A percentile compares a stretch with the other conserved stretches of the same genome.
Evolutionary conservation across 2,329 filamentous ascomycete species (phyloP).

Genomic region (Microdochium nivale): DNA sequence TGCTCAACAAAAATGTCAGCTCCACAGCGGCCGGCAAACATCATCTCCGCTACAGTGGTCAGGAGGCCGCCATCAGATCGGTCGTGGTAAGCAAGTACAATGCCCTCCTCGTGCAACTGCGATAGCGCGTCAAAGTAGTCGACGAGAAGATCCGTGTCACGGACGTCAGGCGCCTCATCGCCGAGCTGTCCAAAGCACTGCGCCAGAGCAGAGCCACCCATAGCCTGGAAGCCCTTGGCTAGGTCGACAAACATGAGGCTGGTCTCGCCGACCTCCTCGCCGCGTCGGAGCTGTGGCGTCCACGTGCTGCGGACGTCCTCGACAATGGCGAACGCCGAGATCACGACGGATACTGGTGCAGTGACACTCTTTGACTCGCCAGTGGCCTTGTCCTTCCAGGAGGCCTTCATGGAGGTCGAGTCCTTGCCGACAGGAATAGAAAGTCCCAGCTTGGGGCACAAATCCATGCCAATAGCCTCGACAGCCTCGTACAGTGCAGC

Average conservation of each 20-base stretch:
- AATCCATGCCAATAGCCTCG: slow-evolving; percentile 82
- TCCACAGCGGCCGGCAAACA: slow-evolving; percentile 91
- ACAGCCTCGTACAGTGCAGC: slow-evolving; percentile 91
- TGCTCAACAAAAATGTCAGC: slow-evolving; percentile 77
- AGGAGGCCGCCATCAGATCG: slow-evolving; percentile 87
- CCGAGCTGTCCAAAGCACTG: slow-evolving; percentile 85
- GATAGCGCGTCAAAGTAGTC: slow-evolving; percentile 86
- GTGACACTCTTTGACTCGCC: slow-evolving; percentile 75
- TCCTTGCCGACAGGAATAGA: slow-evolving; percentile 97
- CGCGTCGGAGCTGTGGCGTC: slow-evolving; percentile 79
- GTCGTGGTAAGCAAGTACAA: slow-evolving; percentile 89
- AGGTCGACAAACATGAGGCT: slow-evolving; percentile 88
- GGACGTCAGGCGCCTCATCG: slow-evolving; percentile 76
- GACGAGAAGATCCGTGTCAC: slow-evolving; percentile 69
- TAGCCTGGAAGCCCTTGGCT: slow-evolving; percentile 66
- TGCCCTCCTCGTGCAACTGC: slow-evolving; percentile 47
- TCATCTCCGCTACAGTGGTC: slow-evolving; percentile 91
- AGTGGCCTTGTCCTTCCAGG: slow-evolving; percentile 68
- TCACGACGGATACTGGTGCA: slow-evolving; percentile 81
- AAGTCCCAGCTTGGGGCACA: slow-evolving; percentile 84
- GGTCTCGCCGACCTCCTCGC: slow-evolving; percentile 83
- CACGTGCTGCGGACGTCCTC: slow-evolving; percentile 78
- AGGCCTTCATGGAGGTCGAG: slow-evolving; percentile 98
- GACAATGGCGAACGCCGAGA: slow-evolving; percentile 84
- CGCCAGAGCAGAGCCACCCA: slow-evolving; percentile 86